Evolutionary conservation across 257 asterid genomes (phyloP).

Genomic region (Lithospermum erythrorhizon): DNA sequence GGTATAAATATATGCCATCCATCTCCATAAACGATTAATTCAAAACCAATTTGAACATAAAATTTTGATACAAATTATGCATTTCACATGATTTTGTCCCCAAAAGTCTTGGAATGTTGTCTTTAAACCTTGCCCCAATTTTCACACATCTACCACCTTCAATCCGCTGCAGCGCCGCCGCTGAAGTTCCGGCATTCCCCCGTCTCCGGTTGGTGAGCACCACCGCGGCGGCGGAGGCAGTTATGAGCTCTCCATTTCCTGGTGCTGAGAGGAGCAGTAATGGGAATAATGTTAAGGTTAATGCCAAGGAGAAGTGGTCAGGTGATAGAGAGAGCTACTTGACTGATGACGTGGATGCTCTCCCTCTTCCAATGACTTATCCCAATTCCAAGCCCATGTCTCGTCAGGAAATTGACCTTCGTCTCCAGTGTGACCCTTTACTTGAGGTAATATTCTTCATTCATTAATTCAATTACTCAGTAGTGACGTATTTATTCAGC

Average conservation of each 20-base stretch:
- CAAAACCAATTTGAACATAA: too few species aligned
- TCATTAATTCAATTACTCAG: not conserved
- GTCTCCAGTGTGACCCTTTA: slow-evolving; percentile 60
- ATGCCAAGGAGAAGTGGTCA: slow-evolving; percentile 73
- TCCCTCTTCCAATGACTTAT: slow-evolving; percentile 81
- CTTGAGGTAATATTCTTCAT: slow-evolving; percentile 26
- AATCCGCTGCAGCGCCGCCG: not conserved
- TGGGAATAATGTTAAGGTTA: slow-evolving; percentile 28
- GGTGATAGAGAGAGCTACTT: slow-evolving; percentile 71
- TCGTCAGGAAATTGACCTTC: slow-evolving; percentile 52
- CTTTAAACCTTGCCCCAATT: not conserved
- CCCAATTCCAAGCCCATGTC: slow-evolving; percentile 58
- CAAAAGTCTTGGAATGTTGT: too few species aligned
- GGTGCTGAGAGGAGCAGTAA: not conserved
- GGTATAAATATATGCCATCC: too few species aligned
- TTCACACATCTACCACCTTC: not conserved
- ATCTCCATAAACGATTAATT: too few species aligned
- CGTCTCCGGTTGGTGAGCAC: not conserved
- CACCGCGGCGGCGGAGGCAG: too few species aligned
- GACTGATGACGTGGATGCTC: slow-evolving; percentile 51
- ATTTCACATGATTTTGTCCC: too few species aligned
- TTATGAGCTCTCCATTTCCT: not conserved
- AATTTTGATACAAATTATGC: too few species aligned
- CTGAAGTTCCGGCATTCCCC: not conserved
- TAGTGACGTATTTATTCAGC: too few species aligned